These are phyloP conservation scores for Populus simonii DNA, from an alignment of 345 rosid species.

Conservation along the genomic window DNA sequence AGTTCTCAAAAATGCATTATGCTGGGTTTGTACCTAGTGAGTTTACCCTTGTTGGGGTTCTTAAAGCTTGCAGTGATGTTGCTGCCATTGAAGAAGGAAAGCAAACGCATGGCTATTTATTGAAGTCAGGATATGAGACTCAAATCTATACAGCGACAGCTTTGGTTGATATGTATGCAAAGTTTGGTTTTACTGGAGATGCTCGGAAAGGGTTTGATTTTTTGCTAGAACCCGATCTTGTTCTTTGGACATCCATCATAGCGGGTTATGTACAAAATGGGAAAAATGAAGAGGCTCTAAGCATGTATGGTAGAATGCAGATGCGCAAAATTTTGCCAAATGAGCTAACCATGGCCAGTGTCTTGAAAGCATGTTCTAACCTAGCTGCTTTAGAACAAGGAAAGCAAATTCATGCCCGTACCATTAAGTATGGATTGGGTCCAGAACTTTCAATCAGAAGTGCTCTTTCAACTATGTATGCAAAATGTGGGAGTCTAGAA, in stretches of 20 bases:
- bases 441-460: slow-evolving; percentile 18
- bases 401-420: slow-evolving; percentile 24
- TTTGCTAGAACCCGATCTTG: slow-evolving; percentile 21
- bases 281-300: slow-evolving; percentile 26
- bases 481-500: slow-evolving; percentile 28
- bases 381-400: slow-evolving; percentile 32
- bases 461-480: slow-evolving; percentile 30
- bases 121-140: slow-evolving; percentile 62
- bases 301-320: slow-evolving; percentile 23
- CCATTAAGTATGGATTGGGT: slow-evolving; percentile 23
- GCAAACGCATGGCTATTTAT: slow-evolving; percentile 58
- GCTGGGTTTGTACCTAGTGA: slow-evolving; percentile 61
- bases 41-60: slow-evolving; percentile 69
- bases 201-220: slow-evolving; percentile 18
- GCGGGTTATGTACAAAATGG: slow-evolving; percentile 30
- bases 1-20: slow-evolving; percentile 59
- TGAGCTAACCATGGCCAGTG: slow-evolving; percentile 33
- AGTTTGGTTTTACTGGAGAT: slow-evolving; percentile 20
- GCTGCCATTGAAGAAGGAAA: slow-evolving; percentile 60
- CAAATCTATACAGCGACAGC: slow-evolving; percentile 56
- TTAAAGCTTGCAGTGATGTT: slow-evolving; percentile 72
- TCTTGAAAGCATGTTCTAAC: slow-evolving; percentile 28
- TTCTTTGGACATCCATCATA: slow-evolving; percentile 33
- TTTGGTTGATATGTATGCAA: slow-evolving; percentile 30
- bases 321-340: slow-evolving; percentile 25